These are phyloP conservation scores for Diaporthe vexans DNA, from an alignment of 2,329 filamentous ascomycete genomes.

Conservation along the genomic window DNA sequence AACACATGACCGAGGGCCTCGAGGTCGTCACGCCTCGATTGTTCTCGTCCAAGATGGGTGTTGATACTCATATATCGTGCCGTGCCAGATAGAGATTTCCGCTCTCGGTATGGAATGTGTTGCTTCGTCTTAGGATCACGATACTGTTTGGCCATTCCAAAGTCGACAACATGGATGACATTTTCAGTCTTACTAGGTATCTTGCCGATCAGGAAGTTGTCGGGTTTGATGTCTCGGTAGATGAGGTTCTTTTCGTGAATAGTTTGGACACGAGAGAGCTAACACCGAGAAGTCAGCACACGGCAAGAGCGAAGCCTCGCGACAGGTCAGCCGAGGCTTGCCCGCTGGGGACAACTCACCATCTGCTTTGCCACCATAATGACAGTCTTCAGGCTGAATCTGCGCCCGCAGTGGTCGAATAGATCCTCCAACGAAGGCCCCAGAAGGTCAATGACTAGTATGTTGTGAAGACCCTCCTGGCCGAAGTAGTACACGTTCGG, in stretches of 20 bases:
- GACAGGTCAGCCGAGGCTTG: background rate
- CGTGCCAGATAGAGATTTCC: constrained; percentile 96
- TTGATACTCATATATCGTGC: constrained; percentile 99
- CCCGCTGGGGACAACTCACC: constrained; percentile 64
- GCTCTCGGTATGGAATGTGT: constrained; percentile 96
- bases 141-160: constrained; percentile 99
- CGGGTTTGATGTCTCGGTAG: constrained; percentile 98
- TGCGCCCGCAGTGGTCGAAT: constrained; percentile 96
- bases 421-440: constrained; percentile 96
- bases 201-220: constrained; percentile 98
- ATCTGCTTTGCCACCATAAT: constrained; percentile 99
- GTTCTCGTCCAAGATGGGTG: constrained; percentile 95
- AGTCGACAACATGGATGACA: constrained; percentile 98
- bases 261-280: constrained; percentile 90
- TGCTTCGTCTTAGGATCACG: constrained; percentile 99
- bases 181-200: constrained; percentile 95
- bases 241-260: constrained; percentile 99
- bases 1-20: constrained; percentile 86
- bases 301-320: background rate
- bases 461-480: constrained; percentile 98
- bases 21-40: constrained; percentile 94
- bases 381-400: constrained; percentile 97
- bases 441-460: constrained; percentile 96
- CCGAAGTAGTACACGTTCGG: constrained; percentile 99
- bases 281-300: constrained; percentile 48